These are phyloP conservation scores for Eurotiales sp. DNA, from an alignment of 2,329 filamentous ascomycete species.

Conservation along the genomic window DNA sequence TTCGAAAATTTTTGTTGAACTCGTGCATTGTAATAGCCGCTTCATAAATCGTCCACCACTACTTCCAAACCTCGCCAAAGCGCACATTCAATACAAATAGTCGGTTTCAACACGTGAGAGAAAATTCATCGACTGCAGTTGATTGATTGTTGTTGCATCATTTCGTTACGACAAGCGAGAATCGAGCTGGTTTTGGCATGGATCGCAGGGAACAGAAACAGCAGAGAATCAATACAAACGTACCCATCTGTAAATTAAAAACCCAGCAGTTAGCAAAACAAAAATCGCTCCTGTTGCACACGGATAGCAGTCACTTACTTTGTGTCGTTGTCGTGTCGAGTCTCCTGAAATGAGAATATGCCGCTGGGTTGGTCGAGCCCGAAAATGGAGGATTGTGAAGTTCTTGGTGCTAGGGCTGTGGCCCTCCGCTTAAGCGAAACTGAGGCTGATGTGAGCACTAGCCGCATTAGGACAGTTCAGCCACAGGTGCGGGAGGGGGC, in stretches of 20 bases:
- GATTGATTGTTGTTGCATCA: not conserved
- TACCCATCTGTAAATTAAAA: constrained; percentile 61
- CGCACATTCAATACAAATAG: not conserved
- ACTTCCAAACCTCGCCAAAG: not conserved
- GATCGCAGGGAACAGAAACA: constrained; percentile 1
- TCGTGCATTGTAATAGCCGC: not conserved
- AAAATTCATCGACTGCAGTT: not conserved
- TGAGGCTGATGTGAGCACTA: constrained; percentile 26
- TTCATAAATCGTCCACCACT: not conserved
- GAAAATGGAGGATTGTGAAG: constrained; percentile 41
- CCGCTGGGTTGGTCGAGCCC: constrained; percentile 25
- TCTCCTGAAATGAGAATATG: constrained; percentile 31
- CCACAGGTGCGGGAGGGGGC: constrained; percentile 15
- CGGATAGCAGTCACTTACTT: constrained; percentile 19
- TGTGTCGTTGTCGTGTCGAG: constrained; percentile 42
- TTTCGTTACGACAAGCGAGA: constrained; percentile 9
- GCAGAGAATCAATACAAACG: constrained; percentile 36
- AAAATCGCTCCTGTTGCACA: constrained; percentile 20
- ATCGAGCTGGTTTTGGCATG: constrained; percentile 7
- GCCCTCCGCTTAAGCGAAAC: constrained; percentile 42
- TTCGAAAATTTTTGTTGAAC: not conserved
- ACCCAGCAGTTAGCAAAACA: constrained; percentile 14
- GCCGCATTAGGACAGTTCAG: constrained; percentile 18
- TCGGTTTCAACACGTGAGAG: not conserved
- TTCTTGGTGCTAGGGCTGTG: constrained; percentile 42